Evolutionary conservation across 2,329 filamentous ascomycete species (phyloP).

Genomic region (Emmonsiellopsis sp.): DNA sequence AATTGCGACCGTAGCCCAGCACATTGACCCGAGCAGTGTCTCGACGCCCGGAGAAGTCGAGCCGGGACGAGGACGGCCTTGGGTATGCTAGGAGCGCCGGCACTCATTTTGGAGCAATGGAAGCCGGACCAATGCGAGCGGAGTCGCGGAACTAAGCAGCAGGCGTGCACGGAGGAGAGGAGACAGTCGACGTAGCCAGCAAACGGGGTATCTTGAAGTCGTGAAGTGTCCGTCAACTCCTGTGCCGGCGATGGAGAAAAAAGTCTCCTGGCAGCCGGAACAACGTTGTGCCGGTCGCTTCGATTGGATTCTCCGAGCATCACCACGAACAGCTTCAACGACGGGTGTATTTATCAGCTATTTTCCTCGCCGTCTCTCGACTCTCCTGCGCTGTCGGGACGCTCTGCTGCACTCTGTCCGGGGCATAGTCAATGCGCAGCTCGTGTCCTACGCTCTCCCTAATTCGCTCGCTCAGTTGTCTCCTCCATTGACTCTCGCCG

Average conservation of each 20-base stretch:
- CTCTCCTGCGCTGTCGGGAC: not conserved
- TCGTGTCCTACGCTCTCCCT: not conserved
- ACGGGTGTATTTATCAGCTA: not conserved
- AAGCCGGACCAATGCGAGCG: slow-evolving; percentile 7
- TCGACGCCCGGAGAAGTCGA: slow-evolving; percentile 33
- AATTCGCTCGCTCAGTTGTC: slow-evolving; percentile 10
- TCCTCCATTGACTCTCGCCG: slow-evolving; percentile 4
- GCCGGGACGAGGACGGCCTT: slow-evolving; percentile 34
- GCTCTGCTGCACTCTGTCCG: slow-evolving; percentile 1
- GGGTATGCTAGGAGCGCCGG: slow-evolving; percentile 31
- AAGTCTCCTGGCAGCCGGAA: slow-evolving; percentile 23
- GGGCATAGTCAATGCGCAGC: slow-evolving; percentile 1
- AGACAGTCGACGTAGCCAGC: not conserved
- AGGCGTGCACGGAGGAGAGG: slow-evolving; percentile 8
- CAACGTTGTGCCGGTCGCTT: slow-evolving; percentile 18
- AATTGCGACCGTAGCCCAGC: slow-evolving; percentile 22
- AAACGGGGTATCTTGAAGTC: slow-evolving; percentile 7
- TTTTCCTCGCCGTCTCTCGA: not conserved
- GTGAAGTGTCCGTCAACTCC: slow-evolving; percentile 9
- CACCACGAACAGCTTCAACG: not conserved
- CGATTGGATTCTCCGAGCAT: not conserved
- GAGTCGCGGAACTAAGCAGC: slow-evolving; percentile 6
- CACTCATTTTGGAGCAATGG: slow-evolving; percentile 28
- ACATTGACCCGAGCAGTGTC: slow-evolving; percentile 30
- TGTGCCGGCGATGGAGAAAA: slow-evolving; percentile 23